Evolutionary conservation across 345 rosid species (phyloP).

Genomic region (Sonneratia alba): DNA sequence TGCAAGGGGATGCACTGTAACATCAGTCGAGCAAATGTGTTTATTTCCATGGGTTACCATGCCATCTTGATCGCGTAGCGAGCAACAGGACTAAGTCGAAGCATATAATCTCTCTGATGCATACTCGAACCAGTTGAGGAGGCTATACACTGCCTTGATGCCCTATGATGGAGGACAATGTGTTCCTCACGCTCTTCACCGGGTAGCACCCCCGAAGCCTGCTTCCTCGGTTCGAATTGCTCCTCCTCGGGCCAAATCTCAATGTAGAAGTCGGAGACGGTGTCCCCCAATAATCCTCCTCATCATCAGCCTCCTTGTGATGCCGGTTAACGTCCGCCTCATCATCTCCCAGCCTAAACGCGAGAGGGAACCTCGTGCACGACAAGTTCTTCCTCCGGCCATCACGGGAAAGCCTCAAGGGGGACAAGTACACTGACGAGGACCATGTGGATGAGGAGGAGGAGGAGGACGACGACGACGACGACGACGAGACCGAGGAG

Average conservation of each 20-base stretch:
- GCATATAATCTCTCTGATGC: neutral
- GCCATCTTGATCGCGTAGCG: neutral
- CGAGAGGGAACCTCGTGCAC: slow-evolving; percentile 2
- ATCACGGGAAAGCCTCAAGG: neutral
- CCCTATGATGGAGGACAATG: slow-evolving; percentile 29
- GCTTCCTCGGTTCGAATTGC: neutral
- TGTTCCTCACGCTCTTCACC: slow-evolving; percentile 37
- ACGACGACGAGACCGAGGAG: slow-evolving; percentile 1
- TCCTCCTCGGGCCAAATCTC: slow-evolving; percentile 22
- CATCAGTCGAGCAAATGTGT: neutral
- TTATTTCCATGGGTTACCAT: neutral
- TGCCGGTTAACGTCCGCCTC: neutral
- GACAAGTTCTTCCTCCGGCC: slow-evolving; percentile 1
- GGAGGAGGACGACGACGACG: neutral
- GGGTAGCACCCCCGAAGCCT: slow-evolving; percentile 28
- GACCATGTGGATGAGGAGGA: slow-evolving; percentile 12
- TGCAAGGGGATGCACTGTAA: neutral
- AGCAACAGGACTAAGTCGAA: neutral
- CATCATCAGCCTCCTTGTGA: slow-evolving; percentile 4
- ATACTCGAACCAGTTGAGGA: neutral
- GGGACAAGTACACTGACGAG: slow-evolving; percentile 1
- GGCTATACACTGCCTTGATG: slow-evolving; percentile 9
- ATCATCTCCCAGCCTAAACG: slow-evolving; percentile 2
- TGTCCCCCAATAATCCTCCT: slow-evolving; percentile 6
- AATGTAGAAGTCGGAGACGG: slow-evolving; percentile 24